Conservation (phyloP, 768 basidiomycete genomes). For the Lepiota brunneoincarnata region DNA sequence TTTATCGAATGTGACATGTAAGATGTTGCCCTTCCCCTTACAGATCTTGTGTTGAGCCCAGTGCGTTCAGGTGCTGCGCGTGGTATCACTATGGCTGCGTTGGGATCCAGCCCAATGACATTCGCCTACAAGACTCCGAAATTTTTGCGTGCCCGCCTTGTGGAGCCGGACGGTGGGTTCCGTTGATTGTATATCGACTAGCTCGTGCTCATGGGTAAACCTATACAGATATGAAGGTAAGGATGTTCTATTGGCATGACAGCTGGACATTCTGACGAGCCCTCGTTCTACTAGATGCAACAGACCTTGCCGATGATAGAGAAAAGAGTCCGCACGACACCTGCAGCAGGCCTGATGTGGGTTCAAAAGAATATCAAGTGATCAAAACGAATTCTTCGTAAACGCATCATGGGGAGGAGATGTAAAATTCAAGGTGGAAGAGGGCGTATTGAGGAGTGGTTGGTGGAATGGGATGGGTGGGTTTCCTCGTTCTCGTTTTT, state of each 20-base stretch:
- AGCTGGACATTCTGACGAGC: background rate
- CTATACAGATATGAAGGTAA: conserved; percentile 9
- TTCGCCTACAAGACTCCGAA: conserved; percentile 25
- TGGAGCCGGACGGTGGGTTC: conserved; percentile 23
- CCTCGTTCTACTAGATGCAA: background rate
- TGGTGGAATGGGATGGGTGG: conserved; percentile 39
- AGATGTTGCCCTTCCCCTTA: conserved; percentile 4
- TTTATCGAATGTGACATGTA: conserved; percentile 25
- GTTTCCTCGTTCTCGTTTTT: conserved; percentile 5
- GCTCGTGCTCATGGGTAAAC: background rate
- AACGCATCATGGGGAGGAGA: conserved; percentile 28
- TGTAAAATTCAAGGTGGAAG: conserved; percentile 17
- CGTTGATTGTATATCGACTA: conserved; percentile 1
- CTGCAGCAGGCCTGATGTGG: conserved; percentile 29
- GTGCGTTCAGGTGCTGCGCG: conserved; percentile 29
- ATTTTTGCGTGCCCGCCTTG: conserved; percentile 43
- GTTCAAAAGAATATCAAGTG: conserved; percentile 2
- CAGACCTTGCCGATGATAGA: background rate
- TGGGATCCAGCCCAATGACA: conserved; percentile 32
- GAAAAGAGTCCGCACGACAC: background rate
- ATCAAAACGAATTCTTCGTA: conserved; percentile 25
- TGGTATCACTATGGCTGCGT: conserved; percentile 55
- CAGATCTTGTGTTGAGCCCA: background rate
- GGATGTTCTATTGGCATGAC: background rate
- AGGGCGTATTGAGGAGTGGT: conserved; percentile 20